Conservation (phyloP, 2,329 filamentous ascomycete genomes). For the Stylonectria norvegica region DNA sequence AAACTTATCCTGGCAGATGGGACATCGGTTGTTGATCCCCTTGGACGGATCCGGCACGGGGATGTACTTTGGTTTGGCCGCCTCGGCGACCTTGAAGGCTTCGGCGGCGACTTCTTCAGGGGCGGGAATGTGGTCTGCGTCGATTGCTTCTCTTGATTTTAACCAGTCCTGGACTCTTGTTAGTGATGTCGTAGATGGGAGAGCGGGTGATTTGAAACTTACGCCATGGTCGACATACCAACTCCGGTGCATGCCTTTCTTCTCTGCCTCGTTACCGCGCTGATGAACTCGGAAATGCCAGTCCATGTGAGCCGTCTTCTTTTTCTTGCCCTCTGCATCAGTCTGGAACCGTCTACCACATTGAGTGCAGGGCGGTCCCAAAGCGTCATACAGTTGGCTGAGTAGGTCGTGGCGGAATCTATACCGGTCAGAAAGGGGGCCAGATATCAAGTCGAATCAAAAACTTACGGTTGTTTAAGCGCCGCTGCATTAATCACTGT, state of each 20-base stretch:
- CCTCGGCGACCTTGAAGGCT: conserved; percentile 37
- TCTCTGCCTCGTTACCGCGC: conserved; percentile 79
- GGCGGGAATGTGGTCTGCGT: conserved; percentile 50
- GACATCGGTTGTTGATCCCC: conserved; percentile 74
- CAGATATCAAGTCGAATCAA: too few relatives aligned
- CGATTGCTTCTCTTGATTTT: conserved; percentile 74
- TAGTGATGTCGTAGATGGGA: conserved; percentile 15
- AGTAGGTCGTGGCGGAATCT: conserved; percentile 75
- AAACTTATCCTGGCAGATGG: conserved; percentile 94
- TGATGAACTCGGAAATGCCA: conserved; percentile 97
- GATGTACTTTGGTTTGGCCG: conserved; percentile 65
- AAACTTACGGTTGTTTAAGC: conserved; percentile 65
- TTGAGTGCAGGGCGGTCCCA: conserved; percentile 83
- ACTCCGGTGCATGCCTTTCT: conserved; percentile 82
- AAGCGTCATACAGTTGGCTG: conserved; percentile 70
- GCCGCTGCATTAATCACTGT: conserved; percentile 63
- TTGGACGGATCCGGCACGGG: conserved; percentile 76
- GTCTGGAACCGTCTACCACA: conserved; percentile 84
- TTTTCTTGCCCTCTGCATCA: conserved; percentile 73
- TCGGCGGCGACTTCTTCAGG: conserved; percentile 32
- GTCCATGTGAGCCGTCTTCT: conserved; percentile 90
- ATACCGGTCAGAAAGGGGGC: too few relatives aligned
- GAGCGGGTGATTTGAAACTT: conserved; percentile 32
- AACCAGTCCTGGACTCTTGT: conserved; percentile 72
- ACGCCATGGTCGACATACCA: conserved; percentile 92